These are phyloP conservation scores for Nakazawaea populi DNA, from an alignment of 805 yeast species.

Conservation along the genomic window DNA sequence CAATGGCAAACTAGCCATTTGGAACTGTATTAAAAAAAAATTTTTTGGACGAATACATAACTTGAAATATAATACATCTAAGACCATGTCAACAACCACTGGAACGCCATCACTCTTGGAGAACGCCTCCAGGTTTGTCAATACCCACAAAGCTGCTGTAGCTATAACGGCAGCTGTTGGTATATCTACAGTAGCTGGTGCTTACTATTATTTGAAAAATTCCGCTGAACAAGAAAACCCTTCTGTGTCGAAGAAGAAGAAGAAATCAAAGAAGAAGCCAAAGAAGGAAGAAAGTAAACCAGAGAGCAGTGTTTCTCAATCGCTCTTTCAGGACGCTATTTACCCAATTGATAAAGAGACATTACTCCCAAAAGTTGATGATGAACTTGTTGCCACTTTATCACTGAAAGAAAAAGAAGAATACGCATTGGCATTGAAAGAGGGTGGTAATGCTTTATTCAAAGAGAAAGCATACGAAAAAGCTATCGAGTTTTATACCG, in stretches of 20 bases:
- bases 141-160: constrained; percentile 44
- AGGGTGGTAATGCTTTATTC: constrained; percentile 81
- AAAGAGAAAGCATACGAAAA: constrained; percentile 59
- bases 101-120: constrained; percentile 11
- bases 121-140: constrained; percentile 30
- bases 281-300: constrained; percentile 22
- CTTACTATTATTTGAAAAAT: constrained; percentile 35
- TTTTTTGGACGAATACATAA: constrained; percentile 1
- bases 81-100: constrained; percentile 2
- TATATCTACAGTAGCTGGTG: constrained; percentile 41
- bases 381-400: constrained; percentile 38
- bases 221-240: constrained; percentile 11
- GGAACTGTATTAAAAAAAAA: background rate
- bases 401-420: constrained; percentile 48
- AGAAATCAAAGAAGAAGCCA: constrained; percentile 35
- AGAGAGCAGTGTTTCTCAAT: background rate
- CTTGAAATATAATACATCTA: background rate
- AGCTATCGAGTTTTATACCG: constrained; percentile 78
- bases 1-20: background rate
- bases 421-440: constrained; percentile 75
- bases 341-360: constrained; percentile 46
- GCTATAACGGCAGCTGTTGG: constrained; percentile 46
- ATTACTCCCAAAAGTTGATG: constrained; percentile 55
- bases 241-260: constrained; percentile 26
- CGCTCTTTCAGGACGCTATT: constrained; percentile 20